These are phyloP conservation scores for Cyberlindnera bimundalis DNA, from an alignment of 805 yeast genomes.

Conservation along the genomic window DNA sequence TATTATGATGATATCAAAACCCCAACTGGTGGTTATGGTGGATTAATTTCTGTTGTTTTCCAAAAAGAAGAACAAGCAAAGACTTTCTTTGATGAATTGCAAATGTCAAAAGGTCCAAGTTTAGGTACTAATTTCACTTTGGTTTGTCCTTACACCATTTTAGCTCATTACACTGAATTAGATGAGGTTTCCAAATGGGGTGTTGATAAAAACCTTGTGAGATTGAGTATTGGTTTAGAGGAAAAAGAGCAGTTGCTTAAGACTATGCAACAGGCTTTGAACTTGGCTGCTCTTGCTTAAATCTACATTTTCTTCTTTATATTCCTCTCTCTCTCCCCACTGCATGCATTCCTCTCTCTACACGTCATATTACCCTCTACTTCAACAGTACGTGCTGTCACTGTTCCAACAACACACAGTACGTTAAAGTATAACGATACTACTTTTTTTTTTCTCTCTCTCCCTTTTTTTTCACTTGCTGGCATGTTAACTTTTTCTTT, in stretches of 20 bases:
- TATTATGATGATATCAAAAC: slow-evolving; percentile 72
- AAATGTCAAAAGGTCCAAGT: slow-evolving; percentile 83
- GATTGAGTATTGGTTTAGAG: slow-evolving; percentile 86
- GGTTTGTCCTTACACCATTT: slow-evolving; percentile 84
- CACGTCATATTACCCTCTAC: too few species aligned
- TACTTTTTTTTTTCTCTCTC: not conserved
- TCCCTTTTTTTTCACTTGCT: not conserved
- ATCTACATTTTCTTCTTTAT: too few species aligned
- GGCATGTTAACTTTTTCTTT: slow-evolving; percentile 4
- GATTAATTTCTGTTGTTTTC: slow-evolving; percentile 73
- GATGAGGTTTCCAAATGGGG: slow-evolving; percentile 82
- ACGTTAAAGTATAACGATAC: not conserved
- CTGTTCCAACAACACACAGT: slow-evolving; percentile 10
- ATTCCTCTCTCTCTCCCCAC: not conserved
- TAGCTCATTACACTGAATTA: slow-evolving; percentile 81
- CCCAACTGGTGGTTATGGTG: slow-evolving; percentile 84
- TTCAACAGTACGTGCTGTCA: slow-evolving; percentile 11
- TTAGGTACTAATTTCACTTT: slow-evolving; percentile 86
- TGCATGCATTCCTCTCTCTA: slow-evolving; percentile 2
- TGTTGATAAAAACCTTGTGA: slow-evolving; percentile 69
- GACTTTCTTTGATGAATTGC: slow-evolving; percentile 67
- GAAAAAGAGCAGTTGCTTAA: slow-evolving; percentile 50
- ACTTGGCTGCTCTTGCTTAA: slow-evolving; percentile 20
- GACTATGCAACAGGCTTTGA: slow-evolving; percentile 20
- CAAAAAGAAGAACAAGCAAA: slow-evolving; percentile 59